Conservation (phyloP, 2,329 filamentous ascomycete genomes). For the Macrophomina tecta region DNA sequence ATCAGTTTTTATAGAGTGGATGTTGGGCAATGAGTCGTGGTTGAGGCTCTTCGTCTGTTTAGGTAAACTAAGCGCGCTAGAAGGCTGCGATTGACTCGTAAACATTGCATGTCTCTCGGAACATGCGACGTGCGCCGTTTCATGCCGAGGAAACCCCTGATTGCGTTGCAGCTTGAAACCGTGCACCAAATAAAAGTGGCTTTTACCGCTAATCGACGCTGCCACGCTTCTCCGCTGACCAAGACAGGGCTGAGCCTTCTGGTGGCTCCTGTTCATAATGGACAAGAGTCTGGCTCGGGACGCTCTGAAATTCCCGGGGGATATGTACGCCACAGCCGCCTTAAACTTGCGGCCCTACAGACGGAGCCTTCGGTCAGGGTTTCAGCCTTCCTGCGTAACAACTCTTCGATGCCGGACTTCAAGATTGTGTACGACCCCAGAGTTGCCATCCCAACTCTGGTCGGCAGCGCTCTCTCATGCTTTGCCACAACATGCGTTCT, state of each 20-base stretch:
- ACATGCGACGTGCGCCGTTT: slow-evolving; percentile 22
- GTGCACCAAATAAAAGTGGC: slow-evolving; percentile 8
- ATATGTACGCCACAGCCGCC: slow-evolving; percentile 22
- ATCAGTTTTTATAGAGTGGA: slow-evolving; percentile 2
- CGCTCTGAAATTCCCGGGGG: background rate
- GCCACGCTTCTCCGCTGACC: slow-evolving; percentile 1
- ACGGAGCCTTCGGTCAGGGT: slow-evolving; percentile 1
- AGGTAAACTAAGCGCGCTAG: slow-evolving; percentile 17
- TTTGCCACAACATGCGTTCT: slow-evolving; percentile 32
- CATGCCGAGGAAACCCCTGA: slow-evolving; percentile 21
- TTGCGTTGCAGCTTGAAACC: slow-evolving; percentile 24
- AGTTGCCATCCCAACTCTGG: slow-evolving; percentile 33
- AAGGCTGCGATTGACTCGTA: slow-evolving; percentile 25
- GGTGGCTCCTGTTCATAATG: slow-evolving; percentile 5
- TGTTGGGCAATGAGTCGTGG: slow-evolving; percentile 20
- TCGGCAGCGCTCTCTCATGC: slow-evolving; percentile 35
- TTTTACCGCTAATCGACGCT: slow-evolving; percentile 7
- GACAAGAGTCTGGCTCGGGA: background rate
- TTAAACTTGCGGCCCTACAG: background rate
- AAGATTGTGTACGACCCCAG: slow-evolving; percentile 4
- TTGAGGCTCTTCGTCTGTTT: slow-evolving; percentile 17
- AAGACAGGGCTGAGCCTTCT: slow-evolving; percentile 11
- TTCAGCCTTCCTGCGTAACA: background rate
- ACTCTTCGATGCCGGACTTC: background rate
- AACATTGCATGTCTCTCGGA: slow-evolving; percentile 3